Conservation (phyloP, 2,329 filamentous ascomycete genomes). For the Scytalidium lignicola region DNA sequence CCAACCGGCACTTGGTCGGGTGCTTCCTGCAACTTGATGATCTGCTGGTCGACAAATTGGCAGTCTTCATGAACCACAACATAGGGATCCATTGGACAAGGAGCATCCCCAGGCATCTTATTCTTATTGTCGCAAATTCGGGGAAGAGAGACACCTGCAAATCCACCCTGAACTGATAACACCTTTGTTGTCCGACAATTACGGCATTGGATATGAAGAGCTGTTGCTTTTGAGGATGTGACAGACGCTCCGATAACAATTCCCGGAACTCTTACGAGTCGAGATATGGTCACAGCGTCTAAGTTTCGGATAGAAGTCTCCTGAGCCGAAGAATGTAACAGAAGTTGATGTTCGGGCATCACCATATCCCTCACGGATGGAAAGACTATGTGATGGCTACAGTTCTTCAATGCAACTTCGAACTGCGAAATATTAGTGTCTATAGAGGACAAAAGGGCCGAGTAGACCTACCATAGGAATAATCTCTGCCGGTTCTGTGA, state of each 20-base stretch:
- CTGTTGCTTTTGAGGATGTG: slow-evolving; percentile 90
- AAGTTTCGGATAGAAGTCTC: slow-evolving; percentile 91
- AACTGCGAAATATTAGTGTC: slow-evolving; percentile 53
- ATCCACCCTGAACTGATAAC: slow-evolving; percentile 75
- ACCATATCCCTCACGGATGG: slow-evolving; percentile 61
- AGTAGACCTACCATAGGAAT: slow-evolving; percentile 71
- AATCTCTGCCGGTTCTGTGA: slow-evolving; percentile 84
- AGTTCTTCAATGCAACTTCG: slow-evolving; percentile 81
- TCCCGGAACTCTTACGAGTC: slow-evolving; percentile 92
- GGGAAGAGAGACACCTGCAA: slow-evolving; percentile 80
- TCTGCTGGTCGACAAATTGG: slow-evolving; percentile 93
- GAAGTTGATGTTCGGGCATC: slow-evolving; percentile 87
- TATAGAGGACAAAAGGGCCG: too few relatives aligned
- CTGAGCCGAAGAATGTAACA: slow-evolving; percentile 87
- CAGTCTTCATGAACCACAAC: slow-evolving; percentile 94
- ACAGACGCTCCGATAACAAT: slow-evolving; percentile 98
- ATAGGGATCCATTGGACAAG: slow-evolving; percentile 90
- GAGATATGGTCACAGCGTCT: slow-evolving; percentile 85
- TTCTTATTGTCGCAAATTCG: slow-evolving; percentile 62
- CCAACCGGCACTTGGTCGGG: slow-evolving; percentile 96
- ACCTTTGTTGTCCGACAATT: slow-evolving; percentile 71
- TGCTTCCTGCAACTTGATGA: slow-evolving; percentile 95
- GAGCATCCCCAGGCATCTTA: slow-evolving; percentile 59
- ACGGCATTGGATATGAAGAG: slow-evolving; percentile 80
- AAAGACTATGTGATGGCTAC: slow-evolving; percentile 89